phyloP scores from a whole-genome alignment of 192 early-diverging fungal genomes.

The Linnemannia elongata region DNA sequence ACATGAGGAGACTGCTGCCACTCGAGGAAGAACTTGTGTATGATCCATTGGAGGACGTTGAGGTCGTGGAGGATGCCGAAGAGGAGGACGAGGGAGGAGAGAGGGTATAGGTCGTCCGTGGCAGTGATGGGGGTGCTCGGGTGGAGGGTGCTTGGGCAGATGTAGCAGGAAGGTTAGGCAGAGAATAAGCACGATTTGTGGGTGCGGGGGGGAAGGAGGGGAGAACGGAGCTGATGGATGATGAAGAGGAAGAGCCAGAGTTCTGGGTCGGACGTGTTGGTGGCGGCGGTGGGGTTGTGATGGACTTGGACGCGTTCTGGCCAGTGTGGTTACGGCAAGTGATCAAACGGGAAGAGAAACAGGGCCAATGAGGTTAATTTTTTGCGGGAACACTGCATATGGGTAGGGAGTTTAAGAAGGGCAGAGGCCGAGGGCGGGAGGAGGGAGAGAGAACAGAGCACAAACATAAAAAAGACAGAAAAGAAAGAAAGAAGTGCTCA shows the following conservation, averaged over 20 bases:
- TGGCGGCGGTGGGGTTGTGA: background rate
- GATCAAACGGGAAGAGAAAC: background rate
- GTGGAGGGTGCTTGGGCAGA: background rate
- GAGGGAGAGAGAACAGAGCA: too few species aligned
- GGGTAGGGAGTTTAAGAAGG: background rate
- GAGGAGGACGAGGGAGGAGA: background rate
- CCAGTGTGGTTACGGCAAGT: background rate
- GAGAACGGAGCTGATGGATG: background rate
- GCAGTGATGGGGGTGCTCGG: background rate
- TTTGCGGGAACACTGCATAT: constrained; percentile 2
- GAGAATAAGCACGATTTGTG: background rate
- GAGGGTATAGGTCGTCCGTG: constrained; percentile 4
- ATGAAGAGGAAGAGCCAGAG: background rate
- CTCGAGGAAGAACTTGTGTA: background rate
- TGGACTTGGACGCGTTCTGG: background rate
- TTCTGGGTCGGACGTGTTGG: background rate
- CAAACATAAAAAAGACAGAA: background rate
- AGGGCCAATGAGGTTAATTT: background rate
- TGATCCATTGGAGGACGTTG: background rate
- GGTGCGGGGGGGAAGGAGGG: constrained; percentile 1
- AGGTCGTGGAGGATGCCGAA: background rate
- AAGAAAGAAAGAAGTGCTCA: background rate
- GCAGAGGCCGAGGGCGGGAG: background rate
- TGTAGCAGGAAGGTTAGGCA: background rate
- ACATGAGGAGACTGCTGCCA: background rate